These are phyloP conservation scores for Lobosporangium transversale DNA, from an alignment of 192 early-diverging fungal species.

Conservation along the genomic window DNA sequence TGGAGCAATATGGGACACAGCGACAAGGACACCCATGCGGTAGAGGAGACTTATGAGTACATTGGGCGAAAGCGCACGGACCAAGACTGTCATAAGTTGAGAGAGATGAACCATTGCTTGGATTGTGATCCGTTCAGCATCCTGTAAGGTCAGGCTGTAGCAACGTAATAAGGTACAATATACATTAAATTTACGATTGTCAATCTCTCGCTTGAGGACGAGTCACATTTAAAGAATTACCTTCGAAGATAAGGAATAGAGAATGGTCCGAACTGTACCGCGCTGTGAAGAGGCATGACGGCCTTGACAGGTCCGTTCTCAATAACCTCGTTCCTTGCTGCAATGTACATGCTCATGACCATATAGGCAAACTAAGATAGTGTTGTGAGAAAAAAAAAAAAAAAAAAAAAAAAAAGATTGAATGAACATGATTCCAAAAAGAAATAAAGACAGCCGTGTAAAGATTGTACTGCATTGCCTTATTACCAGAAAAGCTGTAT, in stretches of 20 bases:
- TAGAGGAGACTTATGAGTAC: conserved; percentile 46
- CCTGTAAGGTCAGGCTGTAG: conserved; percentile 32
- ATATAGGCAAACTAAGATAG: conserved; percentile 41
- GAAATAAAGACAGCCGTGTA: neutral
- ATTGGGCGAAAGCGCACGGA: conserved; percentile 40
- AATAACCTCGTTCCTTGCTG: conserved; percentile 50
- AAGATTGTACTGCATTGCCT: too few relatives aligned
- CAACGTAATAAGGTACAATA: neutral
- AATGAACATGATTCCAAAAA: neutral
- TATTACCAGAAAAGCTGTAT: conserved; percentile 46
- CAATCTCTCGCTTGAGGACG: too few relatives aligned
- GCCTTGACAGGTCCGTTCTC: conserved; percentile 36
- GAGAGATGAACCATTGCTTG: conserved; percentile 41
- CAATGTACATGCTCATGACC: conserved; percentile 53
- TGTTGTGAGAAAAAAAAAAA: conserved; percentile 1
- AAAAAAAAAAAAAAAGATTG: neutral
- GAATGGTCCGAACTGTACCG: conserved; percentile 41
- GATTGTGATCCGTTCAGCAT: conserved; percentile 30
- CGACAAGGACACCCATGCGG: conserved; percentile 40
- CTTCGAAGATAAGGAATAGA: conserved; percentile 48
- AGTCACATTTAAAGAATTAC: conserved; percentile 5
- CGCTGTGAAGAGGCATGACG: conserved; percentile 47
- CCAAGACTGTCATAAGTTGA: conserved; percentile 26
- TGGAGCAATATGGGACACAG: conserved; percentile 43
- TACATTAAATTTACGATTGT: neutral